phyloP scores from a whole-genome alignment of 805 yeast genomes.

The Ogataea trehaloabstinens region DNA sequence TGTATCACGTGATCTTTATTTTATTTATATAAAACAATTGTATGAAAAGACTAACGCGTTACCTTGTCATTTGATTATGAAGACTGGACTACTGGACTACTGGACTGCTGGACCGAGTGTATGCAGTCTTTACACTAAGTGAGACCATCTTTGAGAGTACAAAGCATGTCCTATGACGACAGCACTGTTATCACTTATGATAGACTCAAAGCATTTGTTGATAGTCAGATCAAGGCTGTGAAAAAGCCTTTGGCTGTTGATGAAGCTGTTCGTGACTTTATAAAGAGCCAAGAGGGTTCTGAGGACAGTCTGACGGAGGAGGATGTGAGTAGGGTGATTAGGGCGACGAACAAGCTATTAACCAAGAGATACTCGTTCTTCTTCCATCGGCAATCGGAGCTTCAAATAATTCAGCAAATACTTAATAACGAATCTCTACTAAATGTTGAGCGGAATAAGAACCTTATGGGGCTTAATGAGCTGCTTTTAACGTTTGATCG shows the following conservation, averaged over 20 bases:
- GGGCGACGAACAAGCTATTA: conserved; percentile 10
- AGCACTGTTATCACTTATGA: conserved; percentile 21
- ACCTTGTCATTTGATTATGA: no score
- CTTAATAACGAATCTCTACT: conserved; percentile 22
- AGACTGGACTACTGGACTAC: no score
- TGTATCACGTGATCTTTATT: no score
- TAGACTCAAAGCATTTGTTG: conserved; percentile 24
- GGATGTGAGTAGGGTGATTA: conserved; percentile 12
- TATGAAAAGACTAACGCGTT: no score
- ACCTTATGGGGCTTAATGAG: conserved; percentile 26
- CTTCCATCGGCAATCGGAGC: conserved; percentile 30
- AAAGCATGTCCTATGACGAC: not conserved
- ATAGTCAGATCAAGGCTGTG: conserved; percentile 21
- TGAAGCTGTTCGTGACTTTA: conserved; percentile 7
- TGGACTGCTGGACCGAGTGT: no score
- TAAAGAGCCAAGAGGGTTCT: conserved; percentile 6
- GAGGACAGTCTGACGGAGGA: conserved; percentile 7
- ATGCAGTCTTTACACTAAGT: no score
- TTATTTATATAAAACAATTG: no score
- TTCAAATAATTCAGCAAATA: conserved; percentile 30
- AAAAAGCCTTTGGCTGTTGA: conserved; percentile 19
- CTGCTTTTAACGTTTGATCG: conserved; percentile 25
- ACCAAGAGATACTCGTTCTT: conserved; percentile 20
- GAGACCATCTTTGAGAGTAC: no score
- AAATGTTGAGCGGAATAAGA: conserved; percentile 15